Evolutionary conservation across 1,284 basidiomycete genomes (phyloP).

Genomic region (Malassezia nana): DNA sequence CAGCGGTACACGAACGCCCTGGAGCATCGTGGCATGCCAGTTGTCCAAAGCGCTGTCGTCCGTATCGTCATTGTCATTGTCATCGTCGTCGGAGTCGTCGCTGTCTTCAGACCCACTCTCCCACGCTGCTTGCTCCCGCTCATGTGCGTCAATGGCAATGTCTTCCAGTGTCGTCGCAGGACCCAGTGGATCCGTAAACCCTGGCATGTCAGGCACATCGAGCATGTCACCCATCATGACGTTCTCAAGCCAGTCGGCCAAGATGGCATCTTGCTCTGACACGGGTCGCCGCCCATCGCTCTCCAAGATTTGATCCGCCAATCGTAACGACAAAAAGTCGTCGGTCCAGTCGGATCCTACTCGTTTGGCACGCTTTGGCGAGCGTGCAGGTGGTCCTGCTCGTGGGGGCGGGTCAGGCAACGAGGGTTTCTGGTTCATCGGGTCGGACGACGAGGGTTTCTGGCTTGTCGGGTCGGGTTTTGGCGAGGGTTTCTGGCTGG

Average conservation of each 20-base stretch:
- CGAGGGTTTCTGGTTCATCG: no score
- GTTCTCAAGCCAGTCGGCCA: conserved; percentile 44
- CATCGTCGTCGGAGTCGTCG: conserved; percentile 16
- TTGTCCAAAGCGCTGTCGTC: conserved; percentile 21
- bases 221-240: conserved; percentile 16
- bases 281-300: conserved; percentile 10
- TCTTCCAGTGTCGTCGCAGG: conserved; percentile 8
- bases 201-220: conserved; percentile 5
- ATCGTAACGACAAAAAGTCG: conserved; percentile 8
- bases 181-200: conserved; percentile 4
- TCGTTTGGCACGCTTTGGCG: neutral
- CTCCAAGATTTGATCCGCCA: conserved; percentile 5
- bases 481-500: no score
- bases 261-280: conserved; percentile 29
- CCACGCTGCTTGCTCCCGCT: conserved; percentile 6
- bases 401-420: neutral
- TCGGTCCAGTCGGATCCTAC: neutral
- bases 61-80: conserved; percentile 15
- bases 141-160: conserved; percentile 14
- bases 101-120: conserved; percentile 17
- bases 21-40: neutral
- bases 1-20: neutral
- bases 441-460: no score
- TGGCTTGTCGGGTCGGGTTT: no score
- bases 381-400: neutral